A percentile compares a stretch with the other conserved stretches of the same genome.
Evolutionary conservation across 1,284 basidiomycete genomes (phyloP).

Genomic region (Leccinum subspadiceum): DNA sequence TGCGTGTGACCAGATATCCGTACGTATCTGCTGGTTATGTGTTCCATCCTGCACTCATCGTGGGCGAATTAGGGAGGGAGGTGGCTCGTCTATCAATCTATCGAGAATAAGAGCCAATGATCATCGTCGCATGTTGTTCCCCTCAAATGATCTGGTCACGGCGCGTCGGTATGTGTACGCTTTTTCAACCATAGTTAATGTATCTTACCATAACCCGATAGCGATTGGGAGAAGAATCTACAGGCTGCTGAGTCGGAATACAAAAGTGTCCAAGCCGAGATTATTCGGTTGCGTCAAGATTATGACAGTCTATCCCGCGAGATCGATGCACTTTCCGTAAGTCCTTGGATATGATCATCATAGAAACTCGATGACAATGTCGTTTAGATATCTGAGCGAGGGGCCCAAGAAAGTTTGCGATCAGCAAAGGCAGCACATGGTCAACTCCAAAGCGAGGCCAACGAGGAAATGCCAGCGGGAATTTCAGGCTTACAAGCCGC

Average conservation of each 20-base stretch:
- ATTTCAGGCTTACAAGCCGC: slow-evolving; percentile 64
- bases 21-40: slow-evolving; percentile 35
- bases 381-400: slow-evolving; percentile 29
- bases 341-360: background rate
- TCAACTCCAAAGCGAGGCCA: slow-evolving; percentile 57
- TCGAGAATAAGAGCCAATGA: slow-evolving; percentile 40
- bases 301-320: slow-evolving; percentile 21
- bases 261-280: slow-evolving; percentile 20
- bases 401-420: slow-evolving; percentile 28
- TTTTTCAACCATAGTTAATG: background rate
- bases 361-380: background rate
- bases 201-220: slow-evolving; percentile 7
- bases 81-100: slow-evolving; percentile 46
- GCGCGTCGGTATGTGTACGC: slow-evolving; percentile 33
- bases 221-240: slow-evolving; percentile 31
- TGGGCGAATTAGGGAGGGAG: slow-evolving; percentile 53
- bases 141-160: slow-evolving; percentile 34
- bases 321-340: slow-evolving; percentile 24
- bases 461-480: slow-evolving; percentile 73
- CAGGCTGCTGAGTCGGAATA: slow-evolving; percentile 28
- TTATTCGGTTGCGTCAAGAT: slow-evolving; percentile 18
- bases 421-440: slow-evolving; percentile 35
- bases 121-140: slow-evolving; percentile 50
- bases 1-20: slow-evolving; percentile 61
- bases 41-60: slow-evolving; percentile 6